Evolutionary conservation across 176 grass and related monocot species (phyloP), one percentile per base, ranked within the genome.

Genomic region (Otatea glauca): DNA sequence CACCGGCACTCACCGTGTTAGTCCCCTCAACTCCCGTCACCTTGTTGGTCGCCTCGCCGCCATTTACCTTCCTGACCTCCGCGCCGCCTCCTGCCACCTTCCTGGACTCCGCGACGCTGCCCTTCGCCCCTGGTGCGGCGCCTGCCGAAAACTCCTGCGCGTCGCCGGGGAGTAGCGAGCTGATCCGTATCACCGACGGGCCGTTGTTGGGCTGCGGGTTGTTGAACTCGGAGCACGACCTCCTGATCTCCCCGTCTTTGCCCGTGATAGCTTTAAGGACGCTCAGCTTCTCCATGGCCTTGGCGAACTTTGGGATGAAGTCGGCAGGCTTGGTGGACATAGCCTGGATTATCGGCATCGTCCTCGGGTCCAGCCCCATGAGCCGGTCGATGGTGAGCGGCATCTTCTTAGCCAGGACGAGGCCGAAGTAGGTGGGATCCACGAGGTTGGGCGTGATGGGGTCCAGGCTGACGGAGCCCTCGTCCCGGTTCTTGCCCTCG

Each of bases 331-430:
- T 85, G 12, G 15, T 24, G 4, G 45, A 5, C 80, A 95, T 29
- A 24, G 6, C 21, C 70, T 76, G 13, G 18, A 96, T 12, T 0
- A 92, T 41, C 16, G 78, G 76, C 80, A 5, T n/a, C 70, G 88
- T 93, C 62, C 4, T 56, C 4, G 47, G 0, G 75, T 92, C 83
- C 27, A 81, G 0, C 65, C 51, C 87, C 9, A 96, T 6, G 4
- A 88, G 75, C 8, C 91, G 70, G 85, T 96, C 93, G 41, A 92
- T 7, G 23, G 87, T 87, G 83, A 96, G 69, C 67, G 89, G 67
- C 76, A 79, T 92, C 79, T 72, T 93, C 67, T 88, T 88, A 7
- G 59, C 74, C 37, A 89, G 27, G 20, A 82, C 62, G 5, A 84
- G 64, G 41, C 1, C 71, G 72, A 91, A 96, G 76, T 89, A 96